These are phyloP conservation scores for Schwanniomyces sp. DNA, from an alignment of 805 yeast genomes.

Conservation along the genomic window DNA sequence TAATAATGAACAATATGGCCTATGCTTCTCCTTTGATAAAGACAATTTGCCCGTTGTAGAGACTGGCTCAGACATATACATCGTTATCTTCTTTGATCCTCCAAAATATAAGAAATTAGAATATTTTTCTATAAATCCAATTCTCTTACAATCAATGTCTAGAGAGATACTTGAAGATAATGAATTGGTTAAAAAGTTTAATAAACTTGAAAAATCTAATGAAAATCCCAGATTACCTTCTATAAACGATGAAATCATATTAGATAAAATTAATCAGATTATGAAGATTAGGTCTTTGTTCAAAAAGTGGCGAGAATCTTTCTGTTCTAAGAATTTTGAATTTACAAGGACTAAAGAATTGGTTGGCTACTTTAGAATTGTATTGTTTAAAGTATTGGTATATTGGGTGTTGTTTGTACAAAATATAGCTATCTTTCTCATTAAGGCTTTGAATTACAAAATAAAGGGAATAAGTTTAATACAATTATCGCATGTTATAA, in stretches of 20 bases:
- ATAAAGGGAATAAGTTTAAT: slow-evolving; percentile 24
- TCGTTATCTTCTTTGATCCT: slow-evolving; percentile 54
- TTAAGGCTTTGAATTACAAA: slow-evolving; percentile 27
- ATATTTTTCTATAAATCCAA: slow-evolving; percentile 74
- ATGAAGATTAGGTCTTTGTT: slow-evolving; percentile 9
- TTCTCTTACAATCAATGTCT: slow-evolving; percentile 55
- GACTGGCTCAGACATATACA: slow-evolving; percentile 2
- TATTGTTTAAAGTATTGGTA: slow-evolving; percentile 9
- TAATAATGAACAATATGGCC: slow-evolving; percentile 7
- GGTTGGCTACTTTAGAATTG: neutral
- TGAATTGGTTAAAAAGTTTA: slow-evolving; percentile 23
- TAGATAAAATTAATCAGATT: slow-evolving; percentile 35
- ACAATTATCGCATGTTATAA: slow-evolving; percentile 60
- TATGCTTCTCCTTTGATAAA: slow-evolving; percentile 6
- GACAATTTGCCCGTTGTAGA: slow-evolving; percentile 13
- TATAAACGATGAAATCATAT: slow-evolving; percentile 25
- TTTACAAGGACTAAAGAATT: neutral
- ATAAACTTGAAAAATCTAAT: slow-evolving; percentile 14
- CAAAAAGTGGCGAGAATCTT: neutral
- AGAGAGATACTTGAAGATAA: slow-evolving; percentile 7
- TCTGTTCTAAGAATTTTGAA: neutral
- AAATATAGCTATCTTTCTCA: slow-evolving; percentile 13
- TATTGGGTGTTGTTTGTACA: slow-evolving; percentile 14
- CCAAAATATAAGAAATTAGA: slow-evolving; percentile 74
- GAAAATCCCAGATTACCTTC: slow-evolving; percentile 5